These are phyloP conservation scores for Microbotryum scabiosae DNA, from an alignment of 1,284 basidiomycete genomes.

Conservation along the genomic window DNA sequence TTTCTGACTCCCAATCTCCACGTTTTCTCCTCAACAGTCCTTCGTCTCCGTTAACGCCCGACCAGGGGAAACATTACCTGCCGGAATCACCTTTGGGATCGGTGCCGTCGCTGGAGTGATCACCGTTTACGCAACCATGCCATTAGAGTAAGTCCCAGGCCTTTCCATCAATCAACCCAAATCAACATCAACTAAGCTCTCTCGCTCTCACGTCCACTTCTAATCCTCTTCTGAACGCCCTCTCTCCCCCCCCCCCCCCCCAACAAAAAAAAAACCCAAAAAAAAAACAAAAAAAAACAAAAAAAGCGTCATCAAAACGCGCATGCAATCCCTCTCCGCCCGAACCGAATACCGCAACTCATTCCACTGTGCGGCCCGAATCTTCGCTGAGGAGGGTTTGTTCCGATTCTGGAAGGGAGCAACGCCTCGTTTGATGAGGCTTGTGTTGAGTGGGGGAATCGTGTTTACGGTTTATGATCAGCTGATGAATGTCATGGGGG, in stretches of 20 bases:
- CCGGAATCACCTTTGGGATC: slow-evolving; percentile 84
- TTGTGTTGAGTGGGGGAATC: slow-evolving; percentile 56
- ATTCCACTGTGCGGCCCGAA: slow-evolving; percentile 86
- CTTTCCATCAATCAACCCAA: not conserved
- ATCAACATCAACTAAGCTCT: not conserved
- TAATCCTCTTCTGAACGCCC: not conserved
- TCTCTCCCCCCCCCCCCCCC: not conserved
- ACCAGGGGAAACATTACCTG: slow-evolving; percentile 76
- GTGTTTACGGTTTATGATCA: too few relatives aligned
- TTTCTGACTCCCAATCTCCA: not conserved
- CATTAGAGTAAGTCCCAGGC: slow-evolving; percentile 63
- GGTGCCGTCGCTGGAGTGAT: slow-evolving; percentile 88
- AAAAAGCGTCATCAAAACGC: slow-evolving; percentile 83
- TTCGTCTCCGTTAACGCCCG: slow-evolving; percentile 73
- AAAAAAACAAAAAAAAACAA: not conserved
- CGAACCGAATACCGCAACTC: slow-evolving; percentile 77
- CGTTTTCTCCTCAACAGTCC: slow-evolving; percentile 45
- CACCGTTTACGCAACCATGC: slow-evolving; percentile 88
- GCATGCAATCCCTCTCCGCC: slow-evolving; percentile 90
- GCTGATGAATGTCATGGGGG: too few relatives aligned
- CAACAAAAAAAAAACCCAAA: too few relatives aligned
- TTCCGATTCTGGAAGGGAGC: slow-evolving; percentile 84
- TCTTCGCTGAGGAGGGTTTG: slow-evolving; percentile 52
- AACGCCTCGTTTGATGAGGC: slow-evolving; percentile 71
- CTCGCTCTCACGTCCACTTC: not conserved